Evolutionary conservation across 176 grass and related monocot genomes (phyloP), one percentile per base, ranked within the genome.

Genomic region (Stipa capillata): DNA sequence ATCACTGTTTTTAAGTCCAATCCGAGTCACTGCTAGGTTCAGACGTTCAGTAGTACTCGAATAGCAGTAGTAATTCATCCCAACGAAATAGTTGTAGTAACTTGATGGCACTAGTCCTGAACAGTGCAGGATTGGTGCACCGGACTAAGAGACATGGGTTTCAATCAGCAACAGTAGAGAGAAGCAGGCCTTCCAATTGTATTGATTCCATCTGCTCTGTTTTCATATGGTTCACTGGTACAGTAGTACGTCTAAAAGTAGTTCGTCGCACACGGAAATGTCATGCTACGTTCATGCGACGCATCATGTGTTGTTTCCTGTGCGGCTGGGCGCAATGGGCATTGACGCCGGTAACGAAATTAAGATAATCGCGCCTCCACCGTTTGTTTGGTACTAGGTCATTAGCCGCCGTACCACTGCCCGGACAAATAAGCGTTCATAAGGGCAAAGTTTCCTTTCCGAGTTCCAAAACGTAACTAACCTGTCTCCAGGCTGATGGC

Each of bases 401-500:
- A 23, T 39, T 40, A 14, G 20, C 5, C 37, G 13, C 76, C 45
- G 76, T 79, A 79, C 33, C 14, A 0, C 36, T 13, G 37, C 9
- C 12, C 3, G 73, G 37, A 27, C 8, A 68, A 78, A 71, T 10
- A 11, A 43, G 29, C 55, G 4, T 63, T 77, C 54, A 77, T 70
- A 69, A 7, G 25, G 20, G 16, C 44, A n/a, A 15, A 27, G 35
- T 36, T 33, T 37, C 27, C 48, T 78, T 63, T 49, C 45, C 73
- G 47, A 45, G 57, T 53, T 42, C 57, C 74, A 0, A 47, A 48
- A 77, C 74, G 73, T 3, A 64, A 39, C 60, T 52, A 72, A 11
- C 80, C 58, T 79, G 80, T 58, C 81, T 69, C 7, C 51, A 61
- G 7, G 33, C 0, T 5, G 1, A 69, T 75, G 81, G 81, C 81